Conservation (phyloP, 805 yeast genomes). For the Hermanozyma aechmeae region DNA sequence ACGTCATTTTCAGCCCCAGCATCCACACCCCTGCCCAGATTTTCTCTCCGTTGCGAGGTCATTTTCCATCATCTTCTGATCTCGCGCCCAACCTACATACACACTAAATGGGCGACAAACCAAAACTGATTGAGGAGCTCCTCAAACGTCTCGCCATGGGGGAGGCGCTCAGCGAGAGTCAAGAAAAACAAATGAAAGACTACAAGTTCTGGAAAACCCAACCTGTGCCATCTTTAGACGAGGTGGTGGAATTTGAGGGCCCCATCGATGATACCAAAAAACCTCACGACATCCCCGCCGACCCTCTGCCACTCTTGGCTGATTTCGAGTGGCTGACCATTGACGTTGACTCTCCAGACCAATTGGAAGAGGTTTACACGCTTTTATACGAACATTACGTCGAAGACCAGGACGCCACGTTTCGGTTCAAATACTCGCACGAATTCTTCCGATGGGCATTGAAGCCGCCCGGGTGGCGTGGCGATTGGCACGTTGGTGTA, state of each 20-base stretch:
- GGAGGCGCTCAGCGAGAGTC: conserved; percentile 44
- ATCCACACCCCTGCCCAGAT: too few relatives aligned
- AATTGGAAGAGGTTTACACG: conserved; percentile 70
- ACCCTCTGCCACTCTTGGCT: conserved; percentile 60
- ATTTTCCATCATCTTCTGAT: too few relatives aligned
- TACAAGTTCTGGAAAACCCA: conserved; percentile 98
- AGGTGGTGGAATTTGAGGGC: conserved; percentile 58
- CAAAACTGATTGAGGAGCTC: conserved; percentile 44
- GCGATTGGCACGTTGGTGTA: conserved; percentile 91
- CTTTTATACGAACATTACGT: conserved; percentile 85
- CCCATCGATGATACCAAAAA: conserved; percentile 66
- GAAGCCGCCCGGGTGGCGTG: conserved; percentile 85
- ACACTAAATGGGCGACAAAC: not conserved
- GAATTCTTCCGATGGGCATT: conserved; percentile 88
- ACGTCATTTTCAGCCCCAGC: too few relatives aligned
- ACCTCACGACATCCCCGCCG: conserved; percentile 60
- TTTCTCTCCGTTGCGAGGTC: too few relatives aligned
- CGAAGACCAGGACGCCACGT: conserved; percentile 86
- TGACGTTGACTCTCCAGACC: conserved; percentile 43
- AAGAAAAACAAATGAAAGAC: conserved; percentile 60
- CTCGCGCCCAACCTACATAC: too few relatives aligned
- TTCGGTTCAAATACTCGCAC: conserved; percentile 81
- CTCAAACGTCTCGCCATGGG: conserved; percentile 45
- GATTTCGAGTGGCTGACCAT: conserved; percentile 88
- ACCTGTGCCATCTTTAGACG: conserved; percentile 80